Evolutionary conservation across 306 rosid genomes (phyloP).

Genomic region (Vicia villosa): DNA sequence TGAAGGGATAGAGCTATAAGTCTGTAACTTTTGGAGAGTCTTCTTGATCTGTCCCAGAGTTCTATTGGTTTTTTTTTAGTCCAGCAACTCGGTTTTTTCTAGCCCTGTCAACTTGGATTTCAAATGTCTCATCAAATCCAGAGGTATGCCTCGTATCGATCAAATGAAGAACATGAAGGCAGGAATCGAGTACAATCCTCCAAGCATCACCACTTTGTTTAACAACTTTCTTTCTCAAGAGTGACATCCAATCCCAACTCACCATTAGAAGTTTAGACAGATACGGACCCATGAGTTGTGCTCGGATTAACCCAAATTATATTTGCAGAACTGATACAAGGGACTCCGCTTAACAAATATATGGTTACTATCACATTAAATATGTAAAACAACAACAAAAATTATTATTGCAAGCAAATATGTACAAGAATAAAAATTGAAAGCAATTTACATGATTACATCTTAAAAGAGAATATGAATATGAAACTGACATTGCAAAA

Average conservation of each 20-base stretch:
- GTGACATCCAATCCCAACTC: constrained; percentile 77
- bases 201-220: constrained; percentile 94
- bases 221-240: constrained; percentile 68
- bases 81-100: too few relatives aligned
- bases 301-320: constrained; percentile 84
- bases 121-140: constrained; percentile 49
- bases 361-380: too few relatives aligned
- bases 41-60: constrained; percentile 25
- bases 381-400: too few relatives aligned
- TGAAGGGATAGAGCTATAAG: too few relatives aligned
- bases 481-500: neutral
- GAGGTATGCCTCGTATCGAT: constrained; percentile 66
- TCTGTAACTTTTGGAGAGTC: constrained; percentile 1
- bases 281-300: constrained; percentile 71
- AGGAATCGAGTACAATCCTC: constrained; percentile 83
- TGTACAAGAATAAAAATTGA: neutral
- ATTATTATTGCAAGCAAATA: too few relatives aligned
- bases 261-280: constrained; percentile 63
- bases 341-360: constrained; percentile 52
- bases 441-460: constrained; percentile 2
- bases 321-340: constrained; percentile 69
- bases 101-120: constrained; percentile 21
- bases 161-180: constrained; percentile 88
- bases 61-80: neutral
- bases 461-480: neutral